Evolutionary conservation across 1,284 basidiomycete genomes (phyloP).

Genomic region (Marasmius fiardii): DNA sequence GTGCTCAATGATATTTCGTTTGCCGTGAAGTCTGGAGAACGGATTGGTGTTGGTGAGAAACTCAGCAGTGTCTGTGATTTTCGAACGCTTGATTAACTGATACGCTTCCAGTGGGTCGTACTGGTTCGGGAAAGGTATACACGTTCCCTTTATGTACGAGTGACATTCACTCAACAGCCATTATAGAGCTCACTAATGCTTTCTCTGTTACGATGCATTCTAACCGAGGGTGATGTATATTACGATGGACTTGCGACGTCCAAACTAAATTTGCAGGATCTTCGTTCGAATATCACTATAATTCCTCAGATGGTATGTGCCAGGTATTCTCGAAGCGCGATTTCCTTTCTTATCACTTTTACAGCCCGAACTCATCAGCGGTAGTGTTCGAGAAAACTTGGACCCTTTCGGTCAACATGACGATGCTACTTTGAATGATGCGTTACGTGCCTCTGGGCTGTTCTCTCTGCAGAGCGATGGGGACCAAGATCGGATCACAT

Average conservation of each 20-base stretch:
- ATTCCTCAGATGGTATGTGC: conserved; percentile 48
- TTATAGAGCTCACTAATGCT: conserved; percentile 47
- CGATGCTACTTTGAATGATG: conserved; percentile 57
- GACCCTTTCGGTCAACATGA: conserved; percentile 75
- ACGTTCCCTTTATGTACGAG: conserved; percentile 32
- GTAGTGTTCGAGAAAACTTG: conserved; percentile 53
- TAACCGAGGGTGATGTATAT: conserved; percentile 52
- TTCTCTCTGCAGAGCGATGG: conserved; percentile 47
- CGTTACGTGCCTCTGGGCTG: conserved; percentile 53
- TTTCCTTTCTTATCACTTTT: conserved; percentile 29
- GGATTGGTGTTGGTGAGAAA: conserved; percentile 53
- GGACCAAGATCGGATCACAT: conserved; percentile 45
- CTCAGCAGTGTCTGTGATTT: background rate
- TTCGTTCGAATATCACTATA: conserved; percentile 62
- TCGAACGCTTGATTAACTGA: background rate
- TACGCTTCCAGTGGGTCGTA: conserved; percentile 55
- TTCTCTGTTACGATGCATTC: conserved; percentile 51
- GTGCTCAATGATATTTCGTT: conserved; percentile 57
- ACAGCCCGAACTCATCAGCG: conserved; percentile 64
- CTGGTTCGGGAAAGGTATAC: conserved; percentile 68
- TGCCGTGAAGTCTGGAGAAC: conserved; percentile 53
- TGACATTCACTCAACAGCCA: conserved; percentile 13
- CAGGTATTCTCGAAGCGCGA: conserved; percentile 18
- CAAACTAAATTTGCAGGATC: conserved; percentile 59
- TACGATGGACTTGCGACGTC: conserved; percentile 46